phyloP scores from a whole-genome alignment of 1,139 yeast genomes.

The Sugiyamaella grinbergsii region DNA sequence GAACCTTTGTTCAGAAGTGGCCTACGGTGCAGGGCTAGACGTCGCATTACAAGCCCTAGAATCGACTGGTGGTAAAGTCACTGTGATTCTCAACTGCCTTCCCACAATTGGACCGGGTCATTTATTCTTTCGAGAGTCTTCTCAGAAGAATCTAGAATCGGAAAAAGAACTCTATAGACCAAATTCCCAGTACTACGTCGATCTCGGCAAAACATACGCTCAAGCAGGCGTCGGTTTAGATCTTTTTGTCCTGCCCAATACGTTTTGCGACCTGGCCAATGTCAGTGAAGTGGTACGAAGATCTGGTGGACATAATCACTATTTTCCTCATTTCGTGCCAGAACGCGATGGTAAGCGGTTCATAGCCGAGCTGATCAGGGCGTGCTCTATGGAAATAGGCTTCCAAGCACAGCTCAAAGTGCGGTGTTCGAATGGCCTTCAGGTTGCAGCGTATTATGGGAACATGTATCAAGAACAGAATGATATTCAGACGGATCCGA shows the following conservation, averaged over 20 bases:
- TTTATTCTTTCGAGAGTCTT: constrained; percentile 53
- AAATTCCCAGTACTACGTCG: constrained; percentile 62
- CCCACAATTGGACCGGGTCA: constrained; percentile 89
- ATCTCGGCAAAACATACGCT: constrained; percentile 60
- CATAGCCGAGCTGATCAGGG: constrained; percentile 55
- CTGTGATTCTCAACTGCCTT: constrained; percentile 63
- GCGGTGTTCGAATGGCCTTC: constrained; percentile 87
- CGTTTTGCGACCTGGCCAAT: constrained; percentile 73
- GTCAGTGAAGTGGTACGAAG: constrained; percentile 64
- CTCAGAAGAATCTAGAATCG: constrained; percentile 22
- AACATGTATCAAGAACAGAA: constrained; percentile 42
- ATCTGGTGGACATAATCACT: constrained; percentile 71
- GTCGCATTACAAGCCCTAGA: constrained; percentile 69
- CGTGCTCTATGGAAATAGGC: constrained; percentile 50
- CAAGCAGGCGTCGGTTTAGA: constrained; percentile 72
- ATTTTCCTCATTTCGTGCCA: constrained; percentile 67
- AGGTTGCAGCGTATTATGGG: constrained; percentile 78
- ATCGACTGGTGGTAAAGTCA: constrained; percentile 71
- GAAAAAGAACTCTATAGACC: constrained; percentile 62
- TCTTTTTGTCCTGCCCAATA: constrained; percentile 65
- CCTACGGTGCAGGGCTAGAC: constrained; percentile 77
- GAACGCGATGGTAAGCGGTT: constrained; percentile 72
- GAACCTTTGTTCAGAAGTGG: constrained; percentile 62
- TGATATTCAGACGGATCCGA: constrained; percentile 55
- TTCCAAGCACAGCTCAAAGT: constrained; percentile 82